Conservation (phyloP, 352 stramenopile genomes). For the Pythium vanterpoolii region DNA sequence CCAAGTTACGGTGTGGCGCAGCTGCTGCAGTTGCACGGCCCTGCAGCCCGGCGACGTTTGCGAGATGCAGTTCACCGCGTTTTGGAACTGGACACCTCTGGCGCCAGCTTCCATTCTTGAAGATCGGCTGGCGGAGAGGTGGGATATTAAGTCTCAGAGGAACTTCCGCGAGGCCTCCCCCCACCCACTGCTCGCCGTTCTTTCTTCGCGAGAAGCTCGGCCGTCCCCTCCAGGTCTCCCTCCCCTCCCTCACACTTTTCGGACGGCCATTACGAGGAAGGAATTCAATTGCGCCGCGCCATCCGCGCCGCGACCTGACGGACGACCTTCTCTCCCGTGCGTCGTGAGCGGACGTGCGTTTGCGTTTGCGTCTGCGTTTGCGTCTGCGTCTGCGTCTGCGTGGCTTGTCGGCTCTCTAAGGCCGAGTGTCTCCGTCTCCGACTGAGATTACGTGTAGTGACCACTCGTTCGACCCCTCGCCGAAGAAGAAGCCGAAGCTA, state of each 20-base stretch:
- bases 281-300: neutral
- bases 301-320: neutral
- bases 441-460: too few relatives aligned
- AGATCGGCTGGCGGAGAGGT: constrained; percentile 20
- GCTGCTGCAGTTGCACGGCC: neutral
- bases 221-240: neutral
- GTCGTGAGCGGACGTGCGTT: neutral
- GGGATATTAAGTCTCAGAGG: constrained; percentile 14
- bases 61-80: constrained; percentile 11
- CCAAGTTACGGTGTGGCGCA: constrained; percentile 16
- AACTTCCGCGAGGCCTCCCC: neutral
- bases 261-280: constrained; percentile 18
- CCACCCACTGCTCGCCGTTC: constrained; percentile 19
- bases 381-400: too few relatives aligned
- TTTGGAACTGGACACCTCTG: constrained; percentile 11
- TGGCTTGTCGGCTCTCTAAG: too few relatives aligned
- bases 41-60: neutral
- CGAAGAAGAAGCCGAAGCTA: neutral
- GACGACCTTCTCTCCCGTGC: neutral
- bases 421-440: too few relatives aligned
- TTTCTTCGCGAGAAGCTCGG: constrained; percentile 28
- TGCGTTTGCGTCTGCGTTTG: neutral
- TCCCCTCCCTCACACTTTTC: constrained; percentile 12
- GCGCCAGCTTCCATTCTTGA: constrained; percentile 29
- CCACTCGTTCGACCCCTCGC: neutral